These are phyloP conservation scores for Paramyrothecium roridum DNA, from an alignment of 2,329 filamentous ascomycete species.

Conservation along the genomic window DNA sequence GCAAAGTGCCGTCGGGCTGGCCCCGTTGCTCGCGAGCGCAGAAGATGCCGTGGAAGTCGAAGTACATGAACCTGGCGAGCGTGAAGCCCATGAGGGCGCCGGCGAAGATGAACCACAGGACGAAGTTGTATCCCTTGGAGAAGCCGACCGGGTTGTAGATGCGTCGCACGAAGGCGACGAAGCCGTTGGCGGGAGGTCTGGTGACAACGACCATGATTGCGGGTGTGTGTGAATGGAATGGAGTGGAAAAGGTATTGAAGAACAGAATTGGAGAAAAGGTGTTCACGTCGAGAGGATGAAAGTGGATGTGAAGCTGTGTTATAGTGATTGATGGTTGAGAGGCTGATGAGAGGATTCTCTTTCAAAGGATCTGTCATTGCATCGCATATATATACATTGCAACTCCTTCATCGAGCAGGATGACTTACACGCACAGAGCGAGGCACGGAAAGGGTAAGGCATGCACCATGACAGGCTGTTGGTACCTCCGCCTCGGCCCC, in stretches of 20 bases:
- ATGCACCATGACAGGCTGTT: too few species aligned
- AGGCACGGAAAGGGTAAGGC: too few species aligned
- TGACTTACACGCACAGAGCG: too few species aligned
- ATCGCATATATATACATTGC: too few species aligned
- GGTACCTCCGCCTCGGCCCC: too few species aligned
- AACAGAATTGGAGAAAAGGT: too few species aligned
- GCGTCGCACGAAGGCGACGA: not conserved
- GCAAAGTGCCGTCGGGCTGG: slow-evolving; percentile 12
- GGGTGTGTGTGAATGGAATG: not conserved
- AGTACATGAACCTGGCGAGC: slow-evolving; percentile 16
- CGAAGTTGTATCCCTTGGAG: slow-evolving; percentile 54
- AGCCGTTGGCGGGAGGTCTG: not conserved
- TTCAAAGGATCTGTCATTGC: too few species aligned
- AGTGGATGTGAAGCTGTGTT: too few species aligned
- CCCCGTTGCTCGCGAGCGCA: slow-evolving; percentile 17
- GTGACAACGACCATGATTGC: not conserved
- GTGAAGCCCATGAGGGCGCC: slow-evolving; percentile 27
- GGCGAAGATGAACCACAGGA: slow-evolving; percentile 46
- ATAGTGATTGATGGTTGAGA: too few species aligned
- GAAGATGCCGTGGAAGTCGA: slow-evolving; percentile 26
- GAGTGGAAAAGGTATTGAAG: not conserved
- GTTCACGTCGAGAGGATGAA: too few species aligned
- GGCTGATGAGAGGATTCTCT: too few species aligned
- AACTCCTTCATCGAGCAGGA: too few species aligned
- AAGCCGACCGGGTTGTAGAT: slow-evolving; percentile 51